These are phyloP conservation scores for Thelephora aurantiotincta DNA, from an alignment of 768 basidiomycete species.

Conservation along the genomic window DNA sequence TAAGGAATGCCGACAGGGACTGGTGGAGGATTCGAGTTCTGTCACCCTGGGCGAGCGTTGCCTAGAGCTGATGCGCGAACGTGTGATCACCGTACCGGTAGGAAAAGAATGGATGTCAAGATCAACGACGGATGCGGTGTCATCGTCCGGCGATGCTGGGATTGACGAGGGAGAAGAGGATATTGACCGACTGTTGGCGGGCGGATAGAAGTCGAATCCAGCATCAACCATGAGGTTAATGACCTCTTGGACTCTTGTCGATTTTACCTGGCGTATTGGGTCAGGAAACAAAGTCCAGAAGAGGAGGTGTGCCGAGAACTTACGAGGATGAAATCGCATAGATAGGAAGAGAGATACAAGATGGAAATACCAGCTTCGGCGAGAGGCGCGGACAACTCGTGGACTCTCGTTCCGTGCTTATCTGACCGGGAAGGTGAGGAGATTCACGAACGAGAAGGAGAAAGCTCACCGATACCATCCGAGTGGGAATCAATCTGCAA, in stretches of 20 bases:
- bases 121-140: slow-evolving; percentile 8
- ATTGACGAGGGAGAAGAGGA: slow-evolving; percentile 13
- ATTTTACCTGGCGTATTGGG: slow-evolving; percentile 38
- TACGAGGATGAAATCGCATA: slow-evolving; percentile 74
- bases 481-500: slow-evolving; percentile 74
- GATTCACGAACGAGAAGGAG: slow-evolving; percentile 2
- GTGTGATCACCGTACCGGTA: slow-evolving; percentile 32
- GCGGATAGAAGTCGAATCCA: slow-evolving; percentile 46
- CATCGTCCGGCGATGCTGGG: slow-evolving; percentile 8
- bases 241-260: slow-evolving; percentile 46
- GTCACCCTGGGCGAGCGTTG: neutral
- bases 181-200: slow-evolving; percentile 14
- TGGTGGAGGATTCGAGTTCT: neutral
- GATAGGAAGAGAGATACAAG: slow-evolving; percentile 71
- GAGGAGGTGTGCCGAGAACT: slow-evolving; percentile 12
- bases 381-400: slow-evolving; percentile 63
- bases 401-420: slow-evolving; percentile 56
- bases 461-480: slow-evolving; percentile 42
- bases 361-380: slow-evolving; percentile 71
- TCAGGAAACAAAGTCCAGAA: neutral
- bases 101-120: slow-evolving; percentile 22
- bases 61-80: slow-evolving; percentile 21
- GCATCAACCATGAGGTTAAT: slow-evolving; percentile 41
- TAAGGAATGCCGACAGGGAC: slow-evolving; percentile 6
- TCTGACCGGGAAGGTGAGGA: slow-evolving; percentile 22